Conservation (phyloP, 164 flowering plant species). For the Akebia trifoliata region DNA sequence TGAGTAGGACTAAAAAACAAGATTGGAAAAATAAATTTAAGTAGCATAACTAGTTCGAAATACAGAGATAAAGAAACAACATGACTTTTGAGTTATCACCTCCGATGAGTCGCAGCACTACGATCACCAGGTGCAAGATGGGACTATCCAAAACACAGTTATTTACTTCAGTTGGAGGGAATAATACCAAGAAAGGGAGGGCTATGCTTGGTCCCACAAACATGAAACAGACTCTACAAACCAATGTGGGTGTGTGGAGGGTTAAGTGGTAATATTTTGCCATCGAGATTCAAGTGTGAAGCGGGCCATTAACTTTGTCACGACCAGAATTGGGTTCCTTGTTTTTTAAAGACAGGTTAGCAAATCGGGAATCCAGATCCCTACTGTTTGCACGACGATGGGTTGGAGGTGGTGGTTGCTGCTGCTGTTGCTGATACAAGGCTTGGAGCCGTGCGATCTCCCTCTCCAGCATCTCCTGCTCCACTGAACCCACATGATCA, state of each 20-base stretch:
- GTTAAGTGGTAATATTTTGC: background rate
- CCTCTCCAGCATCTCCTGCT: constrained; percentile 93
- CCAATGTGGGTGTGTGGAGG: background rate
- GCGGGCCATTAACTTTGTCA: constrained; percentile 50
- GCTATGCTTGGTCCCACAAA: background rate
- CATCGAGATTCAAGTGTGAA: constrained; percentile 35
- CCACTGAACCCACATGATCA: constrained; percentile 49
- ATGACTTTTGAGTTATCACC: constrained; percentile 6
- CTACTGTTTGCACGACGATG: constrained; percentile 63
- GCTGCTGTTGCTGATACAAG: constrained; percentile 43
- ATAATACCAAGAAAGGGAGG: background rate
- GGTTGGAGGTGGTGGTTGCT: constrained; percentile 36
- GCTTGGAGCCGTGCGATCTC: constrained; percentile 69
- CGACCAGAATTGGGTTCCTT: constrained; percentile 41
- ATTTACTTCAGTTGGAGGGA: background rate
- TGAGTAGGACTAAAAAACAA: no score
- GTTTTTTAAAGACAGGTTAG: constrained; percentile 64
- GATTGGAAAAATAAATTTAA: no score
- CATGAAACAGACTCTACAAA: constrained; percentile 1
- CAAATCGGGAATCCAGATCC: constrained; percentile 78
- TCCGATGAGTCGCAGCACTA: constrained; percentile 3
- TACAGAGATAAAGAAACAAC: no score
- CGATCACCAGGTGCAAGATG: constrained; percentile 3
- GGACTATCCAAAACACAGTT: no score
- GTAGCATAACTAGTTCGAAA: no score